These are phyloP conservation scores for Termitomyces sp. DNA, from an alignment of 768 basidiomycete genomes.

Conservation along the genomic window DNA sequence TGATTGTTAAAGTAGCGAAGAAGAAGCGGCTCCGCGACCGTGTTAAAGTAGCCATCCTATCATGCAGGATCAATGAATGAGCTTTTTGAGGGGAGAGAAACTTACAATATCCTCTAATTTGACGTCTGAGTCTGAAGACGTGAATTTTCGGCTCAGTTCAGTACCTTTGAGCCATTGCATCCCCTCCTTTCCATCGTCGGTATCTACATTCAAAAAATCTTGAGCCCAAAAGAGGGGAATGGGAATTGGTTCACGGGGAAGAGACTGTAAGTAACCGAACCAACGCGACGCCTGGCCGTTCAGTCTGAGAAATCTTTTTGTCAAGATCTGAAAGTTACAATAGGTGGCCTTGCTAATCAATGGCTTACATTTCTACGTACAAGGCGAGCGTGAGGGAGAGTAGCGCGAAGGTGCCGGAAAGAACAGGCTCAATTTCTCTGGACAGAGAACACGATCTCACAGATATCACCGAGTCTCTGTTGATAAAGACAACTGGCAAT, in stretches of 20 bases:
- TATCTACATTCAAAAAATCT: slow-evolving; percentile 17
- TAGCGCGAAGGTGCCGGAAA: slow-evolving; percentile 56
- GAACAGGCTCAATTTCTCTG: slow-evolving; percentile 35
- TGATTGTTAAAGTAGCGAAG: slow-evolving; percentile 13
- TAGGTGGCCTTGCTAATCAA: slow-evolving; percentile 6
- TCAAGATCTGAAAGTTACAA: slow-evolving; percentile 6
- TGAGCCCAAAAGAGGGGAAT: slow-evolving; percentile 61
- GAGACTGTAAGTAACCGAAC: slow-evolving; percentile 62
- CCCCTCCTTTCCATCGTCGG: slow-evolving; percentile 27
- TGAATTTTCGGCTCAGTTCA: slow-evolving; percentile 24
- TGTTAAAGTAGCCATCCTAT: slow-evolving; percentile 22
- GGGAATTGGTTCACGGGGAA: slow-evolving; percentile 49
- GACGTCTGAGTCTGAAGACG: background rate
- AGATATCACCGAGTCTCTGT: slow-evolving; percentile 60
- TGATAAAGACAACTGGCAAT: slow-evolving; percentile 57
- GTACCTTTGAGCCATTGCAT: slow-evolving; percentile 40
- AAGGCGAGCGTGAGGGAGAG: slow-evolving; percentile 61
- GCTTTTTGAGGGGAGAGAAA: background rate
- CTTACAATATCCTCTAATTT: slow-evolving; percentile 12
- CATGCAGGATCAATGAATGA: background rate
- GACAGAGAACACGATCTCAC: slow-evolving; percentile 50
- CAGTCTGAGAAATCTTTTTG: slow-evolving; percentile 31
- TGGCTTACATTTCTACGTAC: slow-evolving; percentile 59
- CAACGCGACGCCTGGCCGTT: slow-evolving; percentile 49
- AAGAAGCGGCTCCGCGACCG: slow-evolving; percentile 11